Evolutionary conservation across 2,329 filamentous ascomycete genomes (phyloP).

Genomic region (Penicillium rolfsii): DNA sequence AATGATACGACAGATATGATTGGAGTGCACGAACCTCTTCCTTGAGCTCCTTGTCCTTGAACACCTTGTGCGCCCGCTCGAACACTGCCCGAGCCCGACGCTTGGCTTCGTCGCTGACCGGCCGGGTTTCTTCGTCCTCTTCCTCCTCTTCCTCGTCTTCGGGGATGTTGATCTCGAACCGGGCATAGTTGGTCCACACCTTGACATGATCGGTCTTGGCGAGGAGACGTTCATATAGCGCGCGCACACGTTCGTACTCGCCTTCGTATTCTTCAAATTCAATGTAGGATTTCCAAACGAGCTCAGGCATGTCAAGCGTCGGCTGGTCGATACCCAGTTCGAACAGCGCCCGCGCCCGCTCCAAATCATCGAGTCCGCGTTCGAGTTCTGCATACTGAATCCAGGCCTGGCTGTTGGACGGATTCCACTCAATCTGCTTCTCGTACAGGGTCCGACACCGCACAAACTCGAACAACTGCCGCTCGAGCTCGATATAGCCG

Average conservation of each 20-base stretch:
- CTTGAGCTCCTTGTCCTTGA: conserved; percentile 89
- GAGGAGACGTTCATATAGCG: conserved; percentile 85
- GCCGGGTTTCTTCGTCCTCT: conserved; percentile 61
- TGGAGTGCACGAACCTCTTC: conserved; percentile 64
- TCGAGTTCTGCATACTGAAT: conserved; percentile 95
- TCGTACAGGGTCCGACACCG: conserved; percentile 89
- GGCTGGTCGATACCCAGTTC: conserved; percentile 84
- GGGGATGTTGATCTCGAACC: conserved; percentile 94
- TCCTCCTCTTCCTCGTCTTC: conserved; percentile 70
- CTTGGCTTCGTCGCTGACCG: conserved; percentile 82
- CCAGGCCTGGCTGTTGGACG: conserved; percentile 90
- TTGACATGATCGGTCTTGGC: conserved; percentile 98
- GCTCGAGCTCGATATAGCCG: conserved; percentile 89
- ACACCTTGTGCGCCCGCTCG: conserved; percentile 77
- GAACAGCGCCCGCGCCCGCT: conserved; percentile 86
- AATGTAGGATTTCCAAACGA: conserved; percentile 97
- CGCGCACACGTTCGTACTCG: conserved; percentile 80
- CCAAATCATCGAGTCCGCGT: conserved; percentile 84
- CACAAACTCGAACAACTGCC: conserved; percentile 90
- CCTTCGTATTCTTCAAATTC: conserved; percentile 97
- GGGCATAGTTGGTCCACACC: conserved; percentile 98
- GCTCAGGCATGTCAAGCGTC: conserved; percentile 91
- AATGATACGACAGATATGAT: not conserved
- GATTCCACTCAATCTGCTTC: conserved; percentile 92
- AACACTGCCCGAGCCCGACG: conserved; percentile 80